Base-by-base conservation (phyloP, 2,329 filamentous ascomycete genomes). In the Curvularia verruculosa region DNA sequence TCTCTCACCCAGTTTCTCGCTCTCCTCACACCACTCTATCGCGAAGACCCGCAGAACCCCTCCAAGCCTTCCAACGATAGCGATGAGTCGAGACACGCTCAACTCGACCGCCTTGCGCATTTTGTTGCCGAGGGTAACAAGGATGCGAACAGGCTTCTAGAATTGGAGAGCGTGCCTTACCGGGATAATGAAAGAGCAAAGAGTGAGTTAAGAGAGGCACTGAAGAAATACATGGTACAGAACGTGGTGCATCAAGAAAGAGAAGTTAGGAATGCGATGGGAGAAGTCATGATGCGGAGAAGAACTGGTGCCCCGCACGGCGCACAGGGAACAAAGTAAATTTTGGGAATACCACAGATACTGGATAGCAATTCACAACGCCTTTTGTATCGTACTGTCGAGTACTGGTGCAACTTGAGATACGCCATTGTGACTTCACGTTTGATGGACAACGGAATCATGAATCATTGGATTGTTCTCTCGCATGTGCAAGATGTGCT, bases 141-240 rank as follows among this genome's bases (percentile, higher is more conserved):
- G n/a, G 92, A 97, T 71, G 83, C 89, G 0, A 79, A 80, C 6
- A 82, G 89, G 52, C 75, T 96, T 58, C 79, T 96, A 72, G 87
- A 89, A 45, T 81, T 96, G 74, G 92, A 96, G 69, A 84, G 93
- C 75, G 87, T 87, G 50, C 94, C 94, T 0, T 97, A 92, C 76
- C 85, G 83, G 49, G 88, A 87, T n/a, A 89, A 96, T 69, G 79
- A 83, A 34, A 83, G 85, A 59, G 79, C 89, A 45, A 81, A 81
- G 43, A 63, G 62, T 36, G 86, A 86, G 57, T 78, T 96, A 69
- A 84, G 87, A 60, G 83, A 83, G 39, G 90, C 89, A 68, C 85
- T 97, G 78, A 90, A 88, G 77, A 91, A 95, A 69, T 96, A 92
- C 84, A 80, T 98, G 65, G 87, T 97, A 49, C 87, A 96, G 75